Evolutionary conservation across 352 stramenopile species (phyloP).

Genomic region (Phytopythium mirpurense): DNA sequence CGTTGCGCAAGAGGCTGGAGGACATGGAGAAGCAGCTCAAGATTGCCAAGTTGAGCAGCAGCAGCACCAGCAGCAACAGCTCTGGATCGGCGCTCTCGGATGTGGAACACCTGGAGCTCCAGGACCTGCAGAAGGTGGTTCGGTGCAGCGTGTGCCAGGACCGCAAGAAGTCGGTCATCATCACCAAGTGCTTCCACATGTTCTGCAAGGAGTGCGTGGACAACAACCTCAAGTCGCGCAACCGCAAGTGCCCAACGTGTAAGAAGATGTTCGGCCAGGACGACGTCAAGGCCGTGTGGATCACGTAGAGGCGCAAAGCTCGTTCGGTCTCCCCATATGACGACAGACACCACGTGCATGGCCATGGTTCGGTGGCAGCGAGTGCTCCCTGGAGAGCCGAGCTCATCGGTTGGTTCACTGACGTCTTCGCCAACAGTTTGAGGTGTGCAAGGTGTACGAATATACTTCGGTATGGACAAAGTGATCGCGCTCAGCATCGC

Average conservation of each 20-base stretch:
- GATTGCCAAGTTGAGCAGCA: constrained; percentile 20
- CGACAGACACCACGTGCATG: background rate
- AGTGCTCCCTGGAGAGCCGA: too few relatives aligned
- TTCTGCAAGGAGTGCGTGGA: constrained; percentile 88
- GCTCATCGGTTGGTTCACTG: too few relatives aligned
- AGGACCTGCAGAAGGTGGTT: constrained; percentile 78
- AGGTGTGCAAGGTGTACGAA: too few relatives aligned
- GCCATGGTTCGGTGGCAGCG: background rate
- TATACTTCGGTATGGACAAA: too few relatives aligned
- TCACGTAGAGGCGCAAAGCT: constrained; percentile 59
- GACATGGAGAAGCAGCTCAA: constrained; percentile 39
- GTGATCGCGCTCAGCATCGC: too few relatives aligned
- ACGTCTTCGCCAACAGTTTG: too few relatives aligned
- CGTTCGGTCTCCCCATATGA: too few relatives aligned
- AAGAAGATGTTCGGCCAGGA: constrained; percentile 91
- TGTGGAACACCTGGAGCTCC: constrained; percentile 73
- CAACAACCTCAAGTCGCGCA: constrained; percentile 83
- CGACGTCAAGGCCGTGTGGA: constrained; percentile 83
- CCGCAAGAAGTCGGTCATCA: constrained; percentile 81
- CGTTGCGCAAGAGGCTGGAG: constrained; percentile 44
- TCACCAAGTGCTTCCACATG: constrained; percentile 88
- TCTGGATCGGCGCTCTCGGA: constrained; percentile 44
- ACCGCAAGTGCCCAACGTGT: constrained; percentile 87
- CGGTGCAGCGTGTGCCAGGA: constrained; percentile 86
- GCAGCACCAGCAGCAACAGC: constrained; percentile 4